These are phyloP conservation scores for Tremella mesenterica DNA, from an alignment of 768 basidiomycete genomes.

Conservation along the genomic window DNA sequence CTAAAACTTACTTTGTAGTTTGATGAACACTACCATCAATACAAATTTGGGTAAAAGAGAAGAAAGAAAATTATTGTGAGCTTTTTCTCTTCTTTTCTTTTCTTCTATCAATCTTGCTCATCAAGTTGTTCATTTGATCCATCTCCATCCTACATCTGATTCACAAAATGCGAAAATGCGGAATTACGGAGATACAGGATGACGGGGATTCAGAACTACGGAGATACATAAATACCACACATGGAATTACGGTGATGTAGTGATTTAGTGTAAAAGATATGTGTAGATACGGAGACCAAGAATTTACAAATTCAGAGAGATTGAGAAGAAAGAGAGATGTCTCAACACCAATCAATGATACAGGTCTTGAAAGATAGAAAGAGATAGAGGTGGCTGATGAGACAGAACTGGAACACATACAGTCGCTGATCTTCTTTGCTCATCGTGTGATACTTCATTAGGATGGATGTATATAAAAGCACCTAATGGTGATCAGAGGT, in stretches of 20 bases:
- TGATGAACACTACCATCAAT: slow-evolving; percentile 44
- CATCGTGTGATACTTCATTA: slow-evolving; percentile 25
- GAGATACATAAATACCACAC: too few relatives aligned
- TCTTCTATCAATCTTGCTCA: background rate
- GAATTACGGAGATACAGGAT: background rate
- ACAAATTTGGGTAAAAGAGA: slow-evolving; percentile 38
- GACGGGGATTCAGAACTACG: too few relatives aligned
- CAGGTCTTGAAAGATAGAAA: background rate
- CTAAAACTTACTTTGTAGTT: slow-evolving; percentile 9
- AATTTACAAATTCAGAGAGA: too few relatives aligned
- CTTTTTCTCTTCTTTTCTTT: background rate
- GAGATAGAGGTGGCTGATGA: background rate
- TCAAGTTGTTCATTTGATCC: background rate
- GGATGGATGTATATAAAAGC: slow-evolving; percentile 44
- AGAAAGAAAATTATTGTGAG: slow-evolving; percentile 36
- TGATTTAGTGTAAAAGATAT: too few relatives aligned
- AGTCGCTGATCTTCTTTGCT: slow-evolving; percentile 38
- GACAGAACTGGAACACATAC: slow-evolving; percentile 42
- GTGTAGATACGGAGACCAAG: too few relatives aligned
- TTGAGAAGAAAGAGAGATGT: too few relatives aligned
- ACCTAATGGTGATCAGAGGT: slow-evolving; percentile 38
- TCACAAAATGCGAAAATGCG: background rate
- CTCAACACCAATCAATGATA: background rate
- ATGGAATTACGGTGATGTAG: too few relatives aligned
- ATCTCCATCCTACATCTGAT: background rate